A percentile compares a stretch with the other conserved stretches of the same genome.
These are phyloP conservation scores for Melampsora larici-populina DNA, from an alignment of 1,284 basidiomycete species.

Conservation along the genomic window DNA sequence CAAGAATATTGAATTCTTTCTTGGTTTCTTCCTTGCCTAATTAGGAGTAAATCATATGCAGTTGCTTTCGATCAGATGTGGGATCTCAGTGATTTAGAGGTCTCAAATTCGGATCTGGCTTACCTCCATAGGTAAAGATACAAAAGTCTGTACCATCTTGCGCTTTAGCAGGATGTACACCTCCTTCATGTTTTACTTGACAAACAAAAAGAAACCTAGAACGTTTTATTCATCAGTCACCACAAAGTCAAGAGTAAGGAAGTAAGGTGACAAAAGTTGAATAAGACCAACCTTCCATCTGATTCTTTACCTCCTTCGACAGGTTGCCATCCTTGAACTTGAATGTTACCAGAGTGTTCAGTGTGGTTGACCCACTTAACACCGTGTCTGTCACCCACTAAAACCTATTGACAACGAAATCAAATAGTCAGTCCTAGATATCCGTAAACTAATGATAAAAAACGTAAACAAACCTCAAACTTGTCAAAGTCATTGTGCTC, in stretches of 20 bases:
- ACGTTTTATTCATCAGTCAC: background rate
- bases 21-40: conserved; percentile 30
- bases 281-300: conserved; percentile 27
- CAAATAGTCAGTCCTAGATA: background rate
- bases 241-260: background rate
- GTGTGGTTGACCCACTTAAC: conserved; percentile 33
- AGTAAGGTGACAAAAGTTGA: background rate
- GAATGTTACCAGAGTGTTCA: conserved; percentile 11
- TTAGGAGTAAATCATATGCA: background rate
- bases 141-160: conserved; percentile 32
- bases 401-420: conserved; percentile 11
- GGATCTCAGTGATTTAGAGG: background rate
- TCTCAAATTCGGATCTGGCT: background rate
- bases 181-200: conserved; percentile 34
- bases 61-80: background rate
- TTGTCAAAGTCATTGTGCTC: conserved; percentile 38
- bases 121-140: conserved; percentile 34
- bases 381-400: conserved; percentile 24
- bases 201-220: conserved; percentile 35
- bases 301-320: conserved; percentile 32
- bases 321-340: conserved; percentile 36
- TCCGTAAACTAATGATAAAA: background rate
- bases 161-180: conserved; percentile 33
- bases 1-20: conserved; percentile 36
- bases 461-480: conserved; percentile 7